Conservation (phyloP, 495 filamentous ascomycete genomes). For the Echria macrotheca region DNA sequence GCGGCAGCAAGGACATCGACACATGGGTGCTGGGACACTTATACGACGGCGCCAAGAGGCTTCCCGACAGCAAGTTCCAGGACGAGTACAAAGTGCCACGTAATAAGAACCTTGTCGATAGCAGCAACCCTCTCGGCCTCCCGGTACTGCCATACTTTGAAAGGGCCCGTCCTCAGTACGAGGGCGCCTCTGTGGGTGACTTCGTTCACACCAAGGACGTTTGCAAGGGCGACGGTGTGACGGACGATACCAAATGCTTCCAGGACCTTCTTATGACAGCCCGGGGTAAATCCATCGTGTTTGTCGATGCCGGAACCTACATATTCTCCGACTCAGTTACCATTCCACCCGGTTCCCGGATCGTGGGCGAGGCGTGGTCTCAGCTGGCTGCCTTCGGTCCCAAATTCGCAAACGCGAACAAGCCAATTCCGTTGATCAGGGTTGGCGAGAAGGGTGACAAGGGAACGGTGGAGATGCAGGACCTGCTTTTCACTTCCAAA, state of each 20-base stretch:
- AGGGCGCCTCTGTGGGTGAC: conserved; percentile 27
- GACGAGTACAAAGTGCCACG: conserved; percentile 51
- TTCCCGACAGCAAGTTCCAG: conserved; percentile 63
- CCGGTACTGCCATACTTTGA: conserved; percentile 43
- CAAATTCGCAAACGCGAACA: conserved; percentile 46
- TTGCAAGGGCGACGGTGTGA: neutral
- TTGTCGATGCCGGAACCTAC: conserved; percentile 29
- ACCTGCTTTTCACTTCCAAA: conserved; percentile 68
- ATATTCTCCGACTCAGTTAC: conserved; percentile 31
- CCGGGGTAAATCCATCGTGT: conserved; percentile 34
- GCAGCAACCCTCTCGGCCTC: conserved; percentile 27
- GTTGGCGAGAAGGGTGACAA: conserved; percentile 68
- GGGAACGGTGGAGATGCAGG: conserved; percentile 74
- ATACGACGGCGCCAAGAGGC: neutral
- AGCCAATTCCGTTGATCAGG: conserved; percentile 61
- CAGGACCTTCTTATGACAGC: neutral
- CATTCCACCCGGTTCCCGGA: conserved; percentile 44
- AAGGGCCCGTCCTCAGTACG: conserved; percentile 60
- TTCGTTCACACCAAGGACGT: conserved; percentile 10
- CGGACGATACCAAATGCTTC: neutral
- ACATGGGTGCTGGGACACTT: conserved; percentile 2
- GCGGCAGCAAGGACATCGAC: neutral
- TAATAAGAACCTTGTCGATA: conserved; percentile 15
- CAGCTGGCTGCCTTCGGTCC: conserved; percentile 33
- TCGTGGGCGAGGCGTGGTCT: conserved; percentile 46